Percentiles rank a stretch among this genome's conserved stretches.
Evolutionary conservation across 2,329 filamentous ascomycete genomes (phyloP).

Genomic region (Ramularia endophylla): DNA sequence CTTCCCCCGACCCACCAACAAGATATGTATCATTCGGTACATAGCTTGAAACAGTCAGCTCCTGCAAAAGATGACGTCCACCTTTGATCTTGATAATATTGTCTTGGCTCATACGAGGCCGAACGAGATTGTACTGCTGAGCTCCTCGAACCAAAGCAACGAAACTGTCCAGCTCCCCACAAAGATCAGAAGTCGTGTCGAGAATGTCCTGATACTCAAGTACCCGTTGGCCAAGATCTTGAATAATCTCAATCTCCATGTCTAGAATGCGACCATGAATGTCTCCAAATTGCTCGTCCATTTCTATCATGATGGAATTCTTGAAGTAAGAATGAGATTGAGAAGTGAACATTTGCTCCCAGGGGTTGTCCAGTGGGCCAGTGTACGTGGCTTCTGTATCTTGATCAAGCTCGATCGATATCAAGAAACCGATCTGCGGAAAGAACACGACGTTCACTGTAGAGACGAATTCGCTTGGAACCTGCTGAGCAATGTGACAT

Average conservation of each 20-base stretch:
- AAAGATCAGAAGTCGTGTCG: slow-evolving; percentile 64
- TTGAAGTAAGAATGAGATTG: slow-evolving; percentile 75
- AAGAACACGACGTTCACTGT: slow-evolving; percentile 78
- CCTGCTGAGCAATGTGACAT: slow-evolving; percentile 53
- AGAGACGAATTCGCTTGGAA: slow-evolving; percentile 53
- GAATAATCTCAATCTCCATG: slow-evolving; percentile 81
- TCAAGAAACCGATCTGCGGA: slow-evolving; percentile 85
- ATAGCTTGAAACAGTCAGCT: slow-evolving; percentile 72
- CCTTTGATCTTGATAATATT: slow-evolving; percentile 68
- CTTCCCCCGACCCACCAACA: slow-evolving; percentile 49
- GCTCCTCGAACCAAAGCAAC: slow-evolving; percentile 76
- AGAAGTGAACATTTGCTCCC: slow-evolving; percentile 73
- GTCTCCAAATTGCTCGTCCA: slow-evolving; percentile 79
- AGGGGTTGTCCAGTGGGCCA: slow-evolving; percentile 55
- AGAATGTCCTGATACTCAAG: slow-evolving; percentile 64
- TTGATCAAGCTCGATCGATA: slow-evolving; percentile 61
- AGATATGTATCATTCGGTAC: slow-evolving; percentile 77
- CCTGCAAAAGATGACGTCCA: slow-evolving; percentile 84
- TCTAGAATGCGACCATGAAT: slow-evolving; percentile 81
- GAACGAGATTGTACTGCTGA: slow-evolving; percentile 62
- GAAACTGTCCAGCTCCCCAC: slow-evolving; percentile 81
- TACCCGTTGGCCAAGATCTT: slow-evolving; percentile 65
- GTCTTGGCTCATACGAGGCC: slow-evolving; percentile 62
- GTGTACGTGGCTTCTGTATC: slow-evolving; percentile 54
- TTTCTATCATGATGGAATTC: slow-evolving; percentile 69